Base-by-base conservation (phyloP, 352 stramenopile genomes). In the Globisporangium alternatum region DNA sequence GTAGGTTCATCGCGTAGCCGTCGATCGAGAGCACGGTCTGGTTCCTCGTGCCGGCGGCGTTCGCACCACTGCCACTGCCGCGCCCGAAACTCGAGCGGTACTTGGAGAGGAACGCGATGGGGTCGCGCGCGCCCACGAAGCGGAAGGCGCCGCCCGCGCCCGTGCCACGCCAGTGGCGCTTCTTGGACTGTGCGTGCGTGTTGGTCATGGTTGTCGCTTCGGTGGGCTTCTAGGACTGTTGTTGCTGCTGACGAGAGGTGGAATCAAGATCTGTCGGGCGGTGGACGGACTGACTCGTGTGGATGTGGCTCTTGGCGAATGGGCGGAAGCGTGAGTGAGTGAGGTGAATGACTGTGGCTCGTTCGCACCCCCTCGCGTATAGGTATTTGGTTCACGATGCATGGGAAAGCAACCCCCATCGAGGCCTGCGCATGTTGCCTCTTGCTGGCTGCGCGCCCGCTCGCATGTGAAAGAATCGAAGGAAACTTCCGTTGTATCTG, bases 161-260 rank as follows among this genome's bases (percentile, higher is more conserved):
- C 52, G 21, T 66, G 47, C 72, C 33, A 45, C 58, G 65, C 76
- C 76, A 85, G 39, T 80, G 71, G n/a, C 75, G 76, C 62, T 84
- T 84, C 68, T 88, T 86, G 65, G 75, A 72, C 41, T 52, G 39
- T 15, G 69, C 59, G 57, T 76, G 62, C 1, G 71, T 62, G 52
- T 69, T 64, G 54, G 68, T 78, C 69, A 74, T 76, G 19, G 17
- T 52, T 2, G 25, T 28, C 25, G 25, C 13, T 43, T 45, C 30
- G 31, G 30, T 13, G 37, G 22, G 19, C n/a, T 30, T 43, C 45
- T 19, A 48, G 17, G 35, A 41, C 25, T 56, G 28, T 28, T 45
- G 39, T 2, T n/a, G 39, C 3, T 45, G 43, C 5, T 48, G 43
- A 4, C 43, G 43, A 48, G 43, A 48, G 43, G 43, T 17, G 17